phyloP scores from a whole-genome alignment of 2,329 filamentous ascomycete species.

The Onygena corvina region DNA sequence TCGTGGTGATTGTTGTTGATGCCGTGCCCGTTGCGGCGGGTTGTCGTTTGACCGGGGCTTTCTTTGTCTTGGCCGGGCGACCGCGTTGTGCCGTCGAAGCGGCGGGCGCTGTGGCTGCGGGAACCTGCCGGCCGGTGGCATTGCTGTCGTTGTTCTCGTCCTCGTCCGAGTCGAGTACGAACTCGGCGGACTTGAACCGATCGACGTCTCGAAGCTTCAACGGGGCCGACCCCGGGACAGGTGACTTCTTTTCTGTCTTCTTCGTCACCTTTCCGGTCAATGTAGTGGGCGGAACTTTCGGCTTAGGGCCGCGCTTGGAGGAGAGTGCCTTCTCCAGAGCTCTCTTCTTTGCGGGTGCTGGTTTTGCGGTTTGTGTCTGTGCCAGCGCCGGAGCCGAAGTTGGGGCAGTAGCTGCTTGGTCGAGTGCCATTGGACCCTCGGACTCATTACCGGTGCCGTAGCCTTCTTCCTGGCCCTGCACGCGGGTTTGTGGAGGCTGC shows the following conservation, averaged over 20 bases:
- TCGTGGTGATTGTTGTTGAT: slow-evolving; percentile 26
- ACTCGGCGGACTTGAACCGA: slow-evolving; percentile 44
- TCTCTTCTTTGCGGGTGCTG: slow-evolving; percentile 28
- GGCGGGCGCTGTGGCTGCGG: slow-evolving; percentile 7
- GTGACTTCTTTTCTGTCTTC: slow-evolving; percentile 30
- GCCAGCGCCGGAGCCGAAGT: slow-evolving; percentile 19
- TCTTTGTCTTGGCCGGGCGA: slow-evolving; percentile 8
- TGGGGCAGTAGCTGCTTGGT: slow-evolving; percentile 17
- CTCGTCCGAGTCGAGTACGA: slow-evolving; percentile 42
- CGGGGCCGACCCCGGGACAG: slow-evolving; percentile 12
- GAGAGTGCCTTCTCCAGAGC: slow-evolving; percentile 30
- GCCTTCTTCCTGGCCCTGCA: slow-evolving; percentile 30
- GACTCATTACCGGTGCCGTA: slow-evolving; percentile 28
- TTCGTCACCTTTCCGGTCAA: slow-evolving; percentile 34
- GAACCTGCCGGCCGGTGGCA: slow-evolving; percentile 4
- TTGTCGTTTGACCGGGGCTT: slow-evolving; percentile 3
- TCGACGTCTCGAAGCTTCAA: slow-evolving; percentile 24
- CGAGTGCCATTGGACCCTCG: slow-evolving; percentile 17
- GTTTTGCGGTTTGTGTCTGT: slow-evolving; percentile 19
- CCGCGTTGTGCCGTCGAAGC: slow-evolving; percentile 7
- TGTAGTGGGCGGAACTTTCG: slow-evolving; percentile 30
- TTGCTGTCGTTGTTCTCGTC: slow-evolving; percentile 27
- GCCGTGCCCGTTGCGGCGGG: slow-evolving; percentile 19
- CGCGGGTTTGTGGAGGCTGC: slow-evolving; percentile 30
- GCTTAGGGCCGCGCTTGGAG: slow-evolving; percentile 37